These are phyloP conservation scores for Climacium dendroides DNA, from an alignment of 225 moss, liverwort and hornwort species.

Conservation along the genomic window DNA sequence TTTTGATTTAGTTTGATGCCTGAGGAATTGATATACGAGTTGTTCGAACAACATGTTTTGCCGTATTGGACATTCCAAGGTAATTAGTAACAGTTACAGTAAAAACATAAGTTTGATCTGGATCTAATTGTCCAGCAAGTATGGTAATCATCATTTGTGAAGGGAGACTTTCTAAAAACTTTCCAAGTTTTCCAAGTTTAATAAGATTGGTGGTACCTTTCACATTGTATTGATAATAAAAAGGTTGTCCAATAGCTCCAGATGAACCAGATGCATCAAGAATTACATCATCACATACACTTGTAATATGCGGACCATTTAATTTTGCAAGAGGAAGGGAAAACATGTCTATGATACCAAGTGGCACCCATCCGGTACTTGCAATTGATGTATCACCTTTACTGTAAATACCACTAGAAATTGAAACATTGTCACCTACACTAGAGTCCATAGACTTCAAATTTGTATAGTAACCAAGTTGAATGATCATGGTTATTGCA, in stretches of 20 bases:
- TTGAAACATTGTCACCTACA: conserved; percentile 10
- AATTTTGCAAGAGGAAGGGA: conserved; percentile 20
- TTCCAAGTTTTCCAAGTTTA: conserved; percentile 10
- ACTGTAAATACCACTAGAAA: conserved; percentile 24
- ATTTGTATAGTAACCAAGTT: conserved; percentile 35
- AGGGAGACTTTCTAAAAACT: conserved; percentile 1
- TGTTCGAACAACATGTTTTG: not conserved
- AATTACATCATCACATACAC: conserved; percentile 33
- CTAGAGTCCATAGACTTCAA: conserved; percentile 15
- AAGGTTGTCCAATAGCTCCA: conserved; percentile 20
- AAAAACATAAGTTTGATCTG: conserved; percentile 17
- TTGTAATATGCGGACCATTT: conserved; percentile 13
- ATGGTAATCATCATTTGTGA: conserved; percentile 31
- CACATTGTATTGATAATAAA: conserved; percentile 16
- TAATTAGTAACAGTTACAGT: not conserved
- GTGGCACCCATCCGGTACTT: conserved; percentile 8
- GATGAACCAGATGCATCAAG: conserved; percentile 38
- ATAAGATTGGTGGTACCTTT: conserved; percentile 11
- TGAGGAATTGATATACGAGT: not conserved
- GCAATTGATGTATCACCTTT: conserved; percentile 12
- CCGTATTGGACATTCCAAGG: not conserved
- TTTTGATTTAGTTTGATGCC: not conserved
- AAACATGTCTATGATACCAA: conserved; percentile 16
- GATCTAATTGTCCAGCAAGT: conserved; percentile 18
- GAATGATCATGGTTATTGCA: conserved; percentile 30